Base-by-base conservation (phyloP, 257 asterid genomes). In the Handroanthus guayacan region DNA sequence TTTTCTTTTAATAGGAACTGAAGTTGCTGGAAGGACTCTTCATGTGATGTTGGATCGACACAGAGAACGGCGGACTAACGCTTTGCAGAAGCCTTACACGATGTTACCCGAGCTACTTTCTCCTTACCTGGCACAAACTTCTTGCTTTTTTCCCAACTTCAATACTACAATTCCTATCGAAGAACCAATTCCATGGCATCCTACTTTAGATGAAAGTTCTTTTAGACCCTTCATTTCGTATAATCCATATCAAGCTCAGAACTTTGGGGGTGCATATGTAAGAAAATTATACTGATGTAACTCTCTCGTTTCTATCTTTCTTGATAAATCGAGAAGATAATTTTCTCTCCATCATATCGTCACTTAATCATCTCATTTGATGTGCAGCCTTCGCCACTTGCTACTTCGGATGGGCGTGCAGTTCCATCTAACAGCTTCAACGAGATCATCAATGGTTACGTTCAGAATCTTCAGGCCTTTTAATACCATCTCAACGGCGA, bases 1-100 rank as follows among this genome's bases (percentile, higher is more conserved):
- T 37, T 82, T 52, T 52, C 45, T 61, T 71, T 55, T 71, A 48
- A 39, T 57, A 83, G 86, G 87, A 55, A 34, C 81, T 60, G 20
- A 20, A 63, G 41, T 79, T 5, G 41, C 12, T 18, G 89, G 87
- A 38, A 66, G 36, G 80, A 62, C 69, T 31, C 58, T 79, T 67
- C 10, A 61, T 68, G 82, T 85, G 77, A 80, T 74, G 50, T 63
- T 71, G 67, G 86, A 79, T 76, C 77, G 47, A 69, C 6, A 9
- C 9, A 64, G 37, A 80, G 79, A 72, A 39, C 82, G 72, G 36
- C 58, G 52, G 48, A 2, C 62, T 18, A 38, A 36, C 75, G 50
- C n/a, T 9, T 43, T 71, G 64, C 80, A 72, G 9, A 68, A 66
- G 6, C 18, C 44, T 57, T 50, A 6, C 14, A 64, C 45, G 52